Evolutionary conservation across 176 grass and related monocot genomes (phyloP), one percentile per base, ranked within the genome.

Genomic region (Dactylis glomerata): DNA sequence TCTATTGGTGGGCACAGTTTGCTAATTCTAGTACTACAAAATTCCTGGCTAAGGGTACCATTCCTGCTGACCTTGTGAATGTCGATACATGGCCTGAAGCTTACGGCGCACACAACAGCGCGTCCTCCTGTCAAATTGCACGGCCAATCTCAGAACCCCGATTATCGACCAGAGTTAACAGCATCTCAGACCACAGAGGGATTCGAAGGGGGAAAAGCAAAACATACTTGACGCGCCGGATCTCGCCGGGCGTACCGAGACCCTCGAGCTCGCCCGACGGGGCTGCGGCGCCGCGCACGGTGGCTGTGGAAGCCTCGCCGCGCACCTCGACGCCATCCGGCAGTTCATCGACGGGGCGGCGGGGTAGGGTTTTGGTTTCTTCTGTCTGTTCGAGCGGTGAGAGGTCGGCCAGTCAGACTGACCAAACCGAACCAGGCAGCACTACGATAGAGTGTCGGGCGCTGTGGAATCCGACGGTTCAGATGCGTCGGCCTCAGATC

Each of bases 11-110:
- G 23, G 2, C 46, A 42, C 40, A 32, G 12, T 74, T 78, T 5
- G 2, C 22, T 22, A 68, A 22, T 27, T 38, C 37, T 38, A 38
- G n/a, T n/a, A 5, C 1, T 38, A 38, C 37, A 38, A 5, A 38
- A 1, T 73, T 63, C 0, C n/a, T 23, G 59, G 28, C 55, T n/a
- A 42, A 28, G 42, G 42, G 20, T 10, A 41, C 13, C 38, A 50
- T 16, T 64, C n/a, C 16, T 41, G 82, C 85, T 7, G 23, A 98
- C 91, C 96, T 99, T 92, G 86, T 99, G 96, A 59, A 99, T 94
- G 87, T 99, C 93, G 17, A 99, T 96, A 52, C 93, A 99, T 3
- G 96, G 93, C 20, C 88, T 90, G 86, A 99, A 96, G 65, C 50
- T 77, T 34, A 90, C 81, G 0, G 84, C 31, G 56, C 91, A 99